These are phyloP conservation scores for Poa annua DNA, from an alignment of 176 grass and related monocot genomes.

Conservation along the genomic window DNA sequence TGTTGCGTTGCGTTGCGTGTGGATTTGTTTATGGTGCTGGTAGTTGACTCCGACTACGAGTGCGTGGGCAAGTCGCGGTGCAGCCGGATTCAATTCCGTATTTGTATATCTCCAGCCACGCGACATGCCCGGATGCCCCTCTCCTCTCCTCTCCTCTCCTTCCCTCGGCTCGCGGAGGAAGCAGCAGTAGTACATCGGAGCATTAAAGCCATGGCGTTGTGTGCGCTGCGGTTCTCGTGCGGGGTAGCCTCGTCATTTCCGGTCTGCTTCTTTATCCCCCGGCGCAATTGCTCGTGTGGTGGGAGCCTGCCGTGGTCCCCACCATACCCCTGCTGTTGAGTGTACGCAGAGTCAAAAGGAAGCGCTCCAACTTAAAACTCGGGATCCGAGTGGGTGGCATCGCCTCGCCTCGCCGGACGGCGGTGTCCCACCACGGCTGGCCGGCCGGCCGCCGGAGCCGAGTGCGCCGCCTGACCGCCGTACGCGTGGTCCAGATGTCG, in stretches of 20 bases:
- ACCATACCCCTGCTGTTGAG: not conserved
- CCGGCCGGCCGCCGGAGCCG: not conserved
- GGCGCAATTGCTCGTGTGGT: slow-evolving; percentile 60
- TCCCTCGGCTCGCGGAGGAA: not conserved
- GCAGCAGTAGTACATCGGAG: too few species aligned
- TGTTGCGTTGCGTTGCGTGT: not conserved
- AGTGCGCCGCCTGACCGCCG: not conserved
- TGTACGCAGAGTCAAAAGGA: slow-evolving; percentile 47
- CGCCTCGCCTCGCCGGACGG: too few species aligned
- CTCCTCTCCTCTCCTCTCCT: too few species aligned
- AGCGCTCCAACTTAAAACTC: slow-evolving; percentile 23
- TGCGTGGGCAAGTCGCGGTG: slow-evolving; percentile 1
- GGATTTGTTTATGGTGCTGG: not conserved
- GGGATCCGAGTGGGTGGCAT: slow-evolving; percentile 25
- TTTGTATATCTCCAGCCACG: not conserved
- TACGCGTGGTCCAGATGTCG: too few species aligned
- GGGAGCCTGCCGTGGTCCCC: slow-evolving; percentile 53
- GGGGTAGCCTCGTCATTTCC: slow-evolving; percentile 34
- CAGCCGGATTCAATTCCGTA: slow-evolving; percentile 7
- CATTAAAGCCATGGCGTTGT: not conserved
- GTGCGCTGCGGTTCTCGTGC: too few species aligned
- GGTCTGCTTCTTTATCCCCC: slow-evolving; percentile 47
- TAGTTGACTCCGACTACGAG: slow-evolving; percentile 46
- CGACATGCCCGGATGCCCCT: not conserved
- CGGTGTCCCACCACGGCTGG: not conserved